A percentile compares a stretch with the other conserved stretches of the same genome.
Conservation (phyloP, 108 stramenopile species). For the Cyclostephanos tholiformis region DNA sequence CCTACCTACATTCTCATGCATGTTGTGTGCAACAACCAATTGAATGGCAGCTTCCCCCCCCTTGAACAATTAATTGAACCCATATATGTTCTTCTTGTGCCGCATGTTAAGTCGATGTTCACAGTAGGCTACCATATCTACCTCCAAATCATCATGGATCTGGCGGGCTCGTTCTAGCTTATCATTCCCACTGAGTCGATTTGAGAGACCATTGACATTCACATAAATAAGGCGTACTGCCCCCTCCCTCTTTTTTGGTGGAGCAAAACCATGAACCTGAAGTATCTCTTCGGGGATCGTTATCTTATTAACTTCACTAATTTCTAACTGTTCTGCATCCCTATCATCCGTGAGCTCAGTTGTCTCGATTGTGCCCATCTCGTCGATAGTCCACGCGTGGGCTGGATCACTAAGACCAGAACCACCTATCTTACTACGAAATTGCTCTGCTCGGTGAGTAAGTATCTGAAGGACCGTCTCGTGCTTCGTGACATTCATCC, state of each 20-base stretch:
- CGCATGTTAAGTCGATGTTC: too few species aligned
- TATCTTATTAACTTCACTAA: neutral
- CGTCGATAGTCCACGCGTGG: neutral
- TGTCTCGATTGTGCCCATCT: neutral
- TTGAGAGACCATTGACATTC: neutral
- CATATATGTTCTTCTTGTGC: neutral
- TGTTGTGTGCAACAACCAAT: neutral
- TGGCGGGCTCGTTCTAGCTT: neutral
- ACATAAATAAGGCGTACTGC: neutral
- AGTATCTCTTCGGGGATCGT: neutral
- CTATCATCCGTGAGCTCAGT: neutral
- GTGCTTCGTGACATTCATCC: too few species aligned
- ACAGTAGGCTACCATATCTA: conserved; percentile 3
- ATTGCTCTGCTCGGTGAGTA: neutral
- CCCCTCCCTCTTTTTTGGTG: neutral
- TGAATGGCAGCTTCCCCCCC: conserved; percentile 11
- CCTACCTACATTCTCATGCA: too few species aligned
- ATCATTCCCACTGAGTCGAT: neutral
- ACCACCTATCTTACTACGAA: neutral
- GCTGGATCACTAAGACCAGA: too few species aligned
- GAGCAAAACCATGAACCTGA: neutral
- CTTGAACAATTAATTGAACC: conserved; percentile 9
- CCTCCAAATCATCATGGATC: conserved; percentile 6
- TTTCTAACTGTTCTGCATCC: neutral
- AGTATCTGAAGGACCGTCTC: too few species aligned